Base-by-base conservation (phyloP, 2,329 filamentous ascomycete species). In the Fusarium annulatum region DNA sequence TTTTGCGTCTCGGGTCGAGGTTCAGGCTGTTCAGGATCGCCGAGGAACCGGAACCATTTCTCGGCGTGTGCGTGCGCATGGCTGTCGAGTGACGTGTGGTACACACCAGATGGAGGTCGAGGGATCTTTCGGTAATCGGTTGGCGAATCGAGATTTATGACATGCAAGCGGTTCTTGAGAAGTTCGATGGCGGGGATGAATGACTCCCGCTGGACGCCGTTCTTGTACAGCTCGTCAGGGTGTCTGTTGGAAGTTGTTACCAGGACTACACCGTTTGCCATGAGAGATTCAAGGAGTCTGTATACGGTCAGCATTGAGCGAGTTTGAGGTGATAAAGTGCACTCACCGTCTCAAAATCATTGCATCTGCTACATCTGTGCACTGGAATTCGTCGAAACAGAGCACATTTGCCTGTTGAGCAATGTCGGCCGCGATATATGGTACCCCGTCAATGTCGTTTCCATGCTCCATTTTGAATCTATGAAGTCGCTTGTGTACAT, bases 341-440 rank as follows among this genome's bases (percentile, higher is more conserved):
- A 67, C 82, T 55, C 81, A 91, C 87, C 94, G 88, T 77, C 96
- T 89, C 76, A 99, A 82, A 77, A 99, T 99, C 96, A 99, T 99
- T 77, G 96, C 96, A 84, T 98, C 96, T 21, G 96, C 96, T 38
- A 99, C 96, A 83, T 99, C 96, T 43, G 96, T 99, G 80, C 95
- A 98, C 81, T 99, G 96, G 80, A 99, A 99, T 85, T 99, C 96
- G 82, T 99, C 96, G 80, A 99, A 99, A 82, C 96, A 99, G 45
- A 99, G 86, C 33, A 99, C 94, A 64, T 93, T 94, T 39, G 92
- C 92, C 71, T 91, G 88, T 78, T 94, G 90, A 11, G 96, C 96
- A 80, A 99, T 96, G 79, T 96, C 93, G n/a, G 96, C 96, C 5
- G 96, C 96, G 23, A 98, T 92, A 80, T 97, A 96, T 1, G 96